Base-by-base conservation (phyloP, 345 rosid genomes). In the Gossypium ekmanianum region DNA sequence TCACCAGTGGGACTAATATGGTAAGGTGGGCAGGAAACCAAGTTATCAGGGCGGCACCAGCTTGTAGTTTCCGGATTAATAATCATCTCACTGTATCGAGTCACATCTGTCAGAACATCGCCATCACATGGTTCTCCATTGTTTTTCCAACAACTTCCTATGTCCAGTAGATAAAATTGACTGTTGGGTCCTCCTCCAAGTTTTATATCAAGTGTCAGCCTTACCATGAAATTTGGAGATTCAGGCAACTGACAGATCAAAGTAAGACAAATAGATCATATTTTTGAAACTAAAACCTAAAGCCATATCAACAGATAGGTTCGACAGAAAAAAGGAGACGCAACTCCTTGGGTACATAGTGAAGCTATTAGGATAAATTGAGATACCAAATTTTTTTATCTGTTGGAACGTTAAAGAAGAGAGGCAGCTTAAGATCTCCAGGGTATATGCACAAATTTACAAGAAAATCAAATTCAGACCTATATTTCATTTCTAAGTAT, bases 141-240 rank as follows among this genome's bases (percentile, higher is more conserved):
- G 81, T 89, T 89, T 75, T 89, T 89, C 91, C 91, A 87, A 76
- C 93, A 87, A 65, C 87, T 83, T 75, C 89, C 91, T 0, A 87
- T 89, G 78, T 89, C 91, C 26, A 87, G 79, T 13, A 87, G 78
- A 74, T 87, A 87, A 73, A 87, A 85, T 39, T 89, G 89, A 75
- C 85, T 79, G 77, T 79, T 82, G 29, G 80, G 55, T 47, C 89
- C 89, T 74, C 93, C 89, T 8, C 88, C 91, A 12, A 41, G 85
- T 76, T 80, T 87, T n/a, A 87, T 65, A 68, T 83, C 83, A 70
- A 87, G 83, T 43, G 83, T 83, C 78, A 86, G 71, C 69, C 72
- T 87, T 4, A 87, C 93, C 74, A 81, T 80, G 75, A 89, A 89
- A 74, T 86, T 79, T 2, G 87, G 88, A 47, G 91, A 87, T 79